A percentile compares a stretch with the other conserved stretches of the same genome.
phyloP scores from a whole-genome alignment of 371 early-diverging fungal species.

The Spraguea lophii region DNA sequence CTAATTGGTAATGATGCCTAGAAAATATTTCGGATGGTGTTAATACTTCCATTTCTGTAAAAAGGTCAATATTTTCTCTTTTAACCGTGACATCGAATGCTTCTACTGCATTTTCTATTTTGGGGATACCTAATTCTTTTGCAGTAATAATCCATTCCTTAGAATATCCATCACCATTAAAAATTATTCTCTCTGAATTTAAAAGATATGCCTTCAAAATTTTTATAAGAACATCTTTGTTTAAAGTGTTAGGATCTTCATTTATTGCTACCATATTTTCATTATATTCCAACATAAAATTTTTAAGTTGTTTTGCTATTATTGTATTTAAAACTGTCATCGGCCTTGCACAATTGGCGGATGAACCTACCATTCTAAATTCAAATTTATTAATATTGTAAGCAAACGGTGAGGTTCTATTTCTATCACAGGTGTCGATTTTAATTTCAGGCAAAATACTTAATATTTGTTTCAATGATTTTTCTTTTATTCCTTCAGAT shows the following conservation, averaged over 20 bases:
- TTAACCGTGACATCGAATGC: conserved; percentile 60
- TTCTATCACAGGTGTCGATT: conserved; percentile 84
- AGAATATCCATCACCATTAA: conserved; percentile 80
- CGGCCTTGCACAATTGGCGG: conserved; percentile 81
- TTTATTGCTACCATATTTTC: conserved; percentile 49
- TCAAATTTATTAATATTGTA: conserved; percentile 97
- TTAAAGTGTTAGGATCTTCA: no score
- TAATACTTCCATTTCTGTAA: conserved; percentile 60
- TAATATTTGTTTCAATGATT: conserved; percentile 49
- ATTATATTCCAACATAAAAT: conserved; percentile 47
- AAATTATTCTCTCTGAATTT: conserved; percentile 62
- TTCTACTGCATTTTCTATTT: conserved; percentile 61
- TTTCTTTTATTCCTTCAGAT: neutral
- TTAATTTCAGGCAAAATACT: conserved; percentile 64
- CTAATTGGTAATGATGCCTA: conserved; percentile 69
- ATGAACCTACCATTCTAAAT: conserved; percentile 90
- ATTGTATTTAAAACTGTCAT: conserved; percentile 69
- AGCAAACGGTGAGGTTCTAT: conserved; percentile 88
- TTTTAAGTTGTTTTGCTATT: conserved; percentile 56
- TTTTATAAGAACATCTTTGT: conserved; percentile 55
- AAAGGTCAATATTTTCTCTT: conserved; percentile 54
- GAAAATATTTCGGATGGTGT: conserved; percentile 62
- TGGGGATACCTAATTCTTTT: conserved; percentile 62
- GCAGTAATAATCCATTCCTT: conserved; percentile 54
- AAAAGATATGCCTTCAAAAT: conserved; percentile 63